phyloP scores from a whole-genome alignment of 306 rosid genomes.

The Coriaria nepalensis region DNA sequence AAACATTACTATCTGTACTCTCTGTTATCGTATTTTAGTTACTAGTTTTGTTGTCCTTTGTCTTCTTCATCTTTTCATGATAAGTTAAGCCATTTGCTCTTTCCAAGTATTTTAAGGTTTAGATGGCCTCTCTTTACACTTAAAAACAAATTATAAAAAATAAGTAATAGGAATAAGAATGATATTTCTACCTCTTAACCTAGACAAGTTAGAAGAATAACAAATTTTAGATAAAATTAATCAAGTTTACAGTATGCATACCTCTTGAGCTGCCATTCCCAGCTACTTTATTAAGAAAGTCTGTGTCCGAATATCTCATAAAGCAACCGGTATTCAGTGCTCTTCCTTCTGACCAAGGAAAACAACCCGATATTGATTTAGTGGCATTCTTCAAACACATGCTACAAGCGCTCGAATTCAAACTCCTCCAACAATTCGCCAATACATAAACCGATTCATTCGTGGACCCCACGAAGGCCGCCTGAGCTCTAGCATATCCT shows the following conservation, averaged over 20 bases:
- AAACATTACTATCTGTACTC: no score
- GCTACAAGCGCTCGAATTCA: constrained; percentile 53
- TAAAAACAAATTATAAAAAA: no score
- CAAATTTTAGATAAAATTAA: not conserved
- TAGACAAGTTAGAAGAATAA: no score
- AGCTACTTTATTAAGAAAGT: constrained; percentile 55
- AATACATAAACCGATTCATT: constrained; percentile 55
- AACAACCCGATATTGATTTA: constrained; percentile 42
- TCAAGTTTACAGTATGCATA: constrained; percentile 8
- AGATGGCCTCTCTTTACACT: no score
- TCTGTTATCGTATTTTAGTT: no score
- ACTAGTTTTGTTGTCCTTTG: no score
- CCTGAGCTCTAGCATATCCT: constrained; percentile 38
- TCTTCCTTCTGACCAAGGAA: constrained; percentile 74
- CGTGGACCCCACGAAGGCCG: constrained; percentile 19
- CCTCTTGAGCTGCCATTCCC: constrained; percentile 41
- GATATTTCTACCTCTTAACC: no score
- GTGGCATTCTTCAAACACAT: constrained; percentile 68
- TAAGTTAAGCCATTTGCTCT: no score
- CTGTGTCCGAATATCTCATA: constrained; percentile 69
- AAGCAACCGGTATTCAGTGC: constrained; percentile 78
- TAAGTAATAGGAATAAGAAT: no score
- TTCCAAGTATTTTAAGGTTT: no score
- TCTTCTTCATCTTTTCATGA: no score
- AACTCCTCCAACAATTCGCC: constrained; percentile 75